Evolutionary conservation across 306 rosid species (phyloP).

Genomic region (Datisca glomerata): DNA sequence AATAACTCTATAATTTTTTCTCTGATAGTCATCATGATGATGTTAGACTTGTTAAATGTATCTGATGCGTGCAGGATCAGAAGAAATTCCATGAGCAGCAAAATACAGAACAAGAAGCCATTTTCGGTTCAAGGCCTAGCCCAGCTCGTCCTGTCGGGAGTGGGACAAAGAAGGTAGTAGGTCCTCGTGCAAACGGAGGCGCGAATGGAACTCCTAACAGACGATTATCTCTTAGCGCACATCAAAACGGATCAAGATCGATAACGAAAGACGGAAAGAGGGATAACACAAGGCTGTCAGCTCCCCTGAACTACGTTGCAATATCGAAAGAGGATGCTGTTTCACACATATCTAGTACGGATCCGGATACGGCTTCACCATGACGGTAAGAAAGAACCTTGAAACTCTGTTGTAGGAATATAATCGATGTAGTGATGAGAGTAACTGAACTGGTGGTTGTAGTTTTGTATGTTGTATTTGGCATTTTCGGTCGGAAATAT

Average conservation of each 20-base stretch:
- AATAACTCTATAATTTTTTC: no score
- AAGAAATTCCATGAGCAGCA: conserved; percentile 70
- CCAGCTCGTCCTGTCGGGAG: conserved; percentile 74
- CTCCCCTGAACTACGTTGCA: conserved; percentile 73
- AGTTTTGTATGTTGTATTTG: no score
- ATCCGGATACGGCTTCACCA: conserved; percentile 55
- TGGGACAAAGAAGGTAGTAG: conserved; percentile 60
- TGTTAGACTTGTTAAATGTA: background rate
- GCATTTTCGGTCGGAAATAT: no score
- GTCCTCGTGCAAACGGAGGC: conserved; percentile 66
- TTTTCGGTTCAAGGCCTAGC: conserved; percentile 71
- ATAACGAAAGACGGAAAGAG: conserved; percentile 52
- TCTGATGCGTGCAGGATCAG: conserved; percentile 52
- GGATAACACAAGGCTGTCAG: conserved; percentile 47
- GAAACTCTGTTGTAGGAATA: background rate
- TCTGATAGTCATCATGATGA: no score
- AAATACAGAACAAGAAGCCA: conserved; percentile 64
- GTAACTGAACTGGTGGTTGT: background rate
- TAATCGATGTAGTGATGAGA: background rate
- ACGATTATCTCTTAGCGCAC: conserved; percentile 68
- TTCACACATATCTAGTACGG: conserved; percentile 62
- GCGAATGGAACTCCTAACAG: conserved; percentile 76
- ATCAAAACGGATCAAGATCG: conserved; percentile 76
- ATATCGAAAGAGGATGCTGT: conserved; percentile 68
- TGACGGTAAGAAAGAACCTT: conserved; percentile 5